These are phyloP conservation scores for Heterococcus sp. DNA, from an alignment of 108 stramenopile species.

Conservation along the genomic window DNA sequence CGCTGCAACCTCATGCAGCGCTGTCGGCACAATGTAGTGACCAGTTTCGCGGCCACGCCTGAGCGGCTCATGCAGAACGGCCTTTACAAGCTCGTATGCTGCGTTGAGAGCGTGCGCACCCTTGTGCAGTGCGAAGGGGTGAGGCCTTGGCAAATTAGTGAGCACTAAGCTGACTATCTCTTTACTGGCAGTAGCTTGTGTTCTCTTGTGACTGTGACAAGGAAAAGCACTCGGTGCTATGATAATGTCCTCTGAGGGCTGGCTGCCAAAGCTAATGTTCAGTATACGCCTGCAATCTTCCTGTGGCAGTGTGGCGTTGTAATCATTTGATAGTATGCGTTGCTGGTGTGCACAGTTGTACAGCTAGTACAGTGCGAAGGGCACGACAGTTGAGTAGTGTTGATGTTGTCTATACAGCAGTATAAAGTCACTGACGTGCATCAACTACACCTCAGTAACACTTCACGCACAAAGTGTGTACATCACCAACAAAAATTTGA, in stretches of 20 bases:
- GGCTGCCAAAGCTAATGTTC: conserved; percentile 26
- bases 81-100: neutral
- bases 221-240: neutral
- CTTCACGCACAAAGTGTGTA: neutral
- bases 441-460: neutral
- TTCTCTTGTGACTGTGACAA: neutral
- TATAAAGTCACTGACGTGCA: neutral
- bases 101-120: conserved; percentile 26
- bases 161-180: conserved; percentile 19
- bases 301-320: conserved; percentile 10
- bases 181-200: neutral
- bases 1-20: neutral
- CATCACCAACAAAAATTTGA: no score
- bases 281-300: conserved; percentile 19
- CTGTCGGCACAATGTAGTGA: neutral
- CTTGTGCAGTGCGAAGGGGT: conserved; percentile 43
- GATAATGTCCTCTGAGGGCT: neutral
- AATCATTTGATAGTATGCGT: neutral
- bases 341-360: neutral
- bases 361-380: neutral
- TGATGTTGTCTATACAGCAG: neutral
- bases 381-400: neutral
- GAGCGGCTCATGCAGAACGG: neutral
- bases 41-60: neutral
- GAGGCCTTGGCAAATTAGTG: conserved; percentile 17